Evolutionary conservation across 2,329 filamentous ascomycete genomes (phyloP).

Genomic region (Apiospora pterosperma): DNA sequence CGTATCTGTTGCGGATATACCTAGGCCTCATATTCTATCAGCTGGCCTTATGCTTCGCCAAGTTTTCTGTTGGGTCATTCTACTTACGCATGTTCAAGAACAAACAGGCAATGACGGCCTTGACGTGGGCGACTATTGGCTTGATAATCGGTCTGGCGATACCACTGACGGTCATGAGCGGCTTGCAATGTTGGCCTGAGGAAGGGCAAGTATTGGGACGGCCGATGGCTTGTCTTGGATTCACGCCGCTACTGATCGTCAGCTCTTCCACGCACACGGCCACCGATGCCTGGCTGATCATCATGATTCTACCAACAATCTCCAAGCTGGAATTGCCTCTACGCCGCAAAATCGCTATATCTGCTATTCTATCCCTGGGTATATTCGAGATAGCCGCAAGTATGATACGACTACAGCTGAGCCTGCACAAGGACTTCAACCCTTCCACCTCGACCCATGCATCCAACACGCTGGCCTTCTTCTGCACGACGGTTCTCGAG

Average conservation of each 20-base stretch:
- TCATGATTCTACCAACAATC: slow-evolving; percentile 1
- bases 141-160: background rate
- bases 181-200: background rate
- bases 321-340: background rate
- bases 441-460: background rate
- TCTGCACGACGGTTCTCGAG: background rate
- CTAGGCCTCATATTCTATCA: slow-evolving; percentile 1
- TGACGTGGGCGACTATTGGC: background rate
- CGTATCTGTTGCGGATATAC: background rate
- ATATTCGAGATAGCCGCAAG: background rate
- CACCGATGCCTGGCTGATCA: slow-evolving; percentile 3
- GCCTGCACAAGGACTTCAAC: background rate
- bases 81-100: slow-evolving; percentile 3
- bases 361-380: background rate
- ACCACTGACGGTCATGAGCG: background rate
- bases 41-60: background rate
- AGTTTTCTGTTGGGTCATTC: background rate
- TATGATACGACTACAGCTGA: background rate
- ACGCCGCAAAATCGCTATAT: background rate
- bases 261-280: background rate
- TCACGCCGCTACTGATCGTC: background rate
- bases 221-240: background rate
- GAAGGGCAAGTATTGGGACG: background rate
- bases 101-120: background rate
- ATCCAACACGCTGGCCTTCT: background rate